These are phyloP conservation scores for Mycosphaerella sp. DNA, from an alignment of 2,329 filamentous ascomycete genomes.

Conservation along the genomic window DNA sequence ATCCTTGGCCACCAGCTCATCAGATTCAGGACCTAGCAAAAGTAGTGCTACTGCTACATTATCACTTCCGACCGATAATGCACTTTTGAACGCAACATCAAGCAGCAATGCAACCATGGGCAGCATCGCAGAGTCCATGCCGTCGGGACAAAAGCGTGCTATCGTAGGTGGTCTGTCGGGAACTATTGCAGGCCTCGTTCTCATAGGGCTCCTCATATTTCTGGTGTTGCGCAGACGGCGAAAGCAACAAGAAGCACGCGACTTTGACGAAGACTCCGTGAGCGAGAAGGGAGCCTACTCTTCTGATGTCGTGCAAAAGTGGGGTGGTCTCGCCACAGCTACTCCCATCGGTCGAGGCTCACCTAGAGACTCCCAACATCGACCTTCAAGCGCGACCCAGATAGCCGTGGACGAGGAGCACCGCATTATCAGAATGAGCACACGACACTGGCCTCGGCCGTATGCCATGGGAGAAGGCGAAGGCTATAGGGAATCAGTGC, in stretches of 20 bases:
- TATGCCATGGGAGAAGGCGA: constrained; percentile 30
- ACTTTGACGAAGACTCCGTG: constrained; percentile 9
- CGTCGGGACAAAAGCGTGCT: constrained; percentile 21
- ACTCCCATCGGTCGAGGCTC: constrained; percentile 11
- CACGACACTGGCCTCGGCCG: constrained; percentile 31
- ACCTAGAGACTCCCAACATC: constrained; percentile 15
- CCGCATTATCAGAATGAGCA: constrained; percentile 32
- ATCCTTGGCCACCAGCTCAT: background rate
- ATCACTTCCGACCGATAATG: background rate
- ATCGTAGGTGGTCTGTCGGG: constrained; percentile 30
- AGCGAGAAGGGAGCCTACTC: constrained; percentile 13
- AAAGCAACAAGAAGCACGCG: constrained; percentile 10
- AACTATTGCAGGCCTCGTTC: constrained; percentile 27
- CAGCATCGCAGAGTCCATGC: constrained; percentile 11
- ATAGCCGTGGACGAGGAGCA: constrained; percentile 30
- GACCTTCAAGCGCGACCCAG: constrained; percentile 16
- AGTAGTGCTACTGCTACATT: background rate
- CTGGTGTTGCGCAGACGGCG: constrained; percentile 25
- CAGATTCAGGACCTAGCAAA: background rate
- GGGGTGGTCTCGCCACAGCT: background rate
- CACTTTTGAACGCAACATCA: background rate
- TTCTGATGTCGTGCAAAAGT: constrained; percentile 5
- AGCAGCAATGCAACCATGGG: constrained; percentile 6
- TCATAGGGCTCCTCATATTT: constrained; percentile 27
- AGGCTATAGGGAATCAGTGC: constrained; percentile 29